phyloP scores from a whole-genome alignment of 176 grass and related monocot genomes.

The Zea luxurians region DNA sequence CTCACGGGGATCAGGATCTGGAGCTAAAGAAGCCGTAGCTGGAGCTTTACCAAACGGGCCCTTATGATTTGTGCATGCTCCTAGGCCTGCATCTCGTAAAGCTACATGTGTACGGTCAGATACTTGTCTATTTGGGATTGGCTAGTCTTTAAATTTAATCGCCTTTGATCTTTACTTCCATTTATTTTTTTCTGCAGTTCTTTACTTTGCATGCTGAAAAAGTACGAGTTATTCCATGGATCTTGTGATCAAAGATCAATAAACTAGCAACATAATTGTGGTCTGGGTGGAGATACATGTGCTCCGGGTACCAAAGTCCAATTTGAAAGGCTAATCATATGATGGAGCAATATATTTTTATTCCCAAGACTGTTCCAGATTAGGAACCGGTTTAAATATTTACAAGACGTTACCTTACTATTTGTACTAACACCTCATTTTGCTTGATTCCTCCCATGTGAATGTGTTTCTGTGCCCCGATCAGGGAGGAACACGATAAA shows the following conservation, averaged over 20 bases:
- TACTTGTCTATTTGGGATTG: constrained; percentile 49
- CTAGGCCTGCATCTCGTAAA: constrained; percentile 52
- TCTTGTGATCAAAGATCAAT: constrained; percentile 13
- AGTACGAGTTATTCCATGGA: constrained; percentile 22
- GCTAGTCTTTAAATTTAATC: constrained; percentile 42
- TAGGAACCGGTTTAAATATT: constrained; percentile 43
- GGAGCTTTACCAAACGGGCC: no score
- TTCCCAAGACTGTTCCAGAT: constrained; percentile 41
- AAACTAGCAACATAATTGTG: constrained; percentile 31
- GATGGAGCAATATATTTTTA: constrained; percentile 31
- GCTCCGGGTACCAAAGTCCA: constrained; percentile 34
- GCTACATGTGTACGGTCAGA: constrained; percentile 32
- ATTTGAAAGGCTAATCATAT: constrained; percentile 30
- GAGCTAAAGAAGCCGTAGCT: no score
- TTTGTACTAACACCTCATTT: constrained; percentile 26
- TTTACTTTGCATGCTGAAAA: constrained; percentile 11
- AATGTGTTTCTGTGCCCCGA: constrained; percentile 35
- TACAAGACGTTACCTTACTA: constrained; percentile 35
- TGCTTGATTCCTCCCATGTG: constrained; percentile 46
- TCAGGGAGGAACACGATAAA: constrained; percentile 40
- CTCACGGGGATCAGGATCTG: no score
- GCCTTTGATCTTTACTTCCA: constrained; percentile 19
- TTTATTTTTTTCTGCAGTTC: not conserved
- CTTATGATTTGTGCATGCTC: constrained; percentile 31
- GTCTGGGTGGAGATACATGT: constrained; percentile 49